These are phyloP conservation scores for Taxawa tesnikishii DNA, from an alignment of 2,329 filamentous ascomycete species.

Conservation along the genomic window DNA sequence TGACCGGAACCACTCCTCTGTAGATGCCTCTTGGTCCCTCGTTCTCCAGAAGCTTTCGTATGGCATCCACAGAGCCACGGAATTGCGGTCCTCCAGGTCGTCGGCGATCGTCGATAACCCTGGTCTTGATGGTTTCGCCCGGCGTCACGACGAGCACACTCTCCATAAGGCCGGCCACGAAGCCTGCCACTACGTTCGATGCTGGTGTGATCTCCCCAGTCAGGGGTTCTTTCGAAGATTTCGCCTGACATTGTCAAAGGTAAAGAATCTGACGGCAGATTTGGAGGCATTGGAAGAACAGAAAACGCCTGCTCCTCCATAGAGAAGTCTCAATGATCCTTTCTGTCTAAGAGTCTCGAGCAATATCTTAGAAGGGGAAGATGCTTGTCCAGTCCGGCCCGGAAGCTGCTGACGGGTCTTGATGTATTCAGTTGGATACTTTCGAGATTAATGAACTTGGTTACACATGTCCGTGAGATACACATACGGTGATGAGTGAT, in stretches of 20 bases:
- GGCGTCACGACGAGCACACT: conserved; percentile 19
- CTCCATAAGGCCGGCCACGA: conserved; percentile 16
- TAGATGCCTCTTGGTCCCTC: conserved; percentile 32
- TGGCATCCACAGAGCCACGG: conserved; percentile 8
- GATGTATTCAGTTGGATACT: conserved; percentile 22
- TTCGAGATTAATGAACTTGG: too few species aligned
- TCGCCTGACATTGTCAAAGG: conserved; percentile 18
- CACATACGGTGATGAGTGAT: conserved; percentile 38
- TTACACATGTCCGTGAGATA: too few species aligned
- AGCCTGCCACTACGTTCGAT: conserved; percentile 16
- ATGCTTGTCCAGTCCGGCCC: conserved; percentile 6
- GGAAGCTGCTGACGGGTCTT: conserved; percentile 21
- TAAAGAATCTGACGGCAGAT: conserved; percentile 19
- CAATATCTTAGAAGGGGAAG: conserved; percentile 17
- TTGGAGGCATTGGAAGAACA: conserved; percentile 19
- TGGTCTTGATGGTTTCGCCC: conserved; percentile 19
- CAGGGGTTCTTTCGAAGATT: conserved; percentile 16
- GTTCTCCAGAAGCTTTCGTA: conserved; percentile 19
- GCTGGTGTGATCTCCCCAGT: conserved; percentile 15
- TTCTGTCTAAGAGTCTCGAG: conserved; percentile 11
- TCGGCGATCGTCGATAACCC: conserved; percentile 20
- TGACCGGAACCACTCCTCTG: conserved; percentile 32
- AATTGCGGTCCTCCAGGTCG: conserved; percentile 12
- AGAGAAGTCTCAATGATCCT: conserved; percentile 17
- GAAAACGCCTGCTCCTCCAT: conserved; percentile 19